Evolutionary conservation across 257 asterid species (phyloP).

Genomic region (Plantago ovata): DNA sequence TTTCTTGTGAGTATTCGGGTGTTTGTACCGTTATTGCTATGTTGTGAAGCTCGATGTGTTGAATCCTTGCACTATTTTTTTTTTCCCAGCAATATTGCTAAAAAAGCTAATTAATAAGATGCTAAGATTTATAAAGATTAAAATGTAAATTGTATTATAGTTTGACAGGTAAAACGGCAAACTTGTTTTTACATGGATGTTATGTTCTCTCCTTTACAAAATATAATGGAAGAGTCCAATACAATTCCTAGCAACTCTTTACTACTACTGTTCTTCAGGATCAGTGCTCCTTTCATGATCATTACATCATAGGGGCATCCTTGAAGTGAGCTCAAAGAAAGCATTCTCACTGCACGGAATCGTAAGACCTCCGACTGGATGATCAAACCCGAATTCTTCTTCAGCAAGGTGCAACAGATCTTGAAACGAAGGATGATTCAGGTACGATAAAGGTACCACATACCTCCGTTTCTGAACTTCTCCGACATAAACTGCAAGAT

Average conservation of each 20-base stretch:
- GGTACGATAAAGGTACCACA: conserved; percentile 47
- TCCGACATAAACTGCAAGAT: conserved; percentile 39
- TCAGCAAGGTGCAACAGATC: conserved; percentile 39
- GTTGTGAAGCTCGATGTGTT: too few species aligned
- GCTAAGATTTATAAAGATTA: too few species aligned
- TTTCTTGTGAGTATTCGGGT: too few species aligned
- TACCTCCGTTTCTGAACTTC: conserved; percentile 32
- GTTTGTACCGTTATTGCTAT: too few species aligned
- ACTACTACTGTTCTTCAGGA: conserved; percentile 7
- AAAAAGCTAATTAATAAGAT: too few species aligned
- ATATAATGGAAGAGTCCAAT: neutral
- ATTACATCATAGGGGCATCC: conserved; percentile 20
- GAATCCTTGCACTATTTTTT: too few species aligned
- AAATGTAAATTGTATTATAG: too few species aligned
- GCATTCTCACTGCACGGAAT: conserved; percentile 47
- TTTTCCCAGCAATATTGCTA: too few species aligned
- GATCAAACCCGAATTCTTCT: conserved; percentile 42
- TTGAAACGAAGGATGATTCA: conserved; percentile 46
- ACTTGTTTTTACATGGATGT: too few species aligned
- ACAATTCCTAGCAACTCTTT: too few species aligned
- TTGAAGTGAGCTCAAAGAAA: conserved; percentile 38
- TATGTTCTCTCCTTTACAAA: neutral
- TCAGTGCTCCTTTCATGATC: conserved; percentile 12
- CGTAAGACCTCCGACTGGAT: conserved; percentile 42
- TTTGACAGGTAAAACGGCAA: too few species aligned